Evolutionary conservation across 2,329 filamentous ascomycete species (phyloP), one percentile per base, ranked within the genome.

Genomic region (Talaromyces sp.): DNA sequence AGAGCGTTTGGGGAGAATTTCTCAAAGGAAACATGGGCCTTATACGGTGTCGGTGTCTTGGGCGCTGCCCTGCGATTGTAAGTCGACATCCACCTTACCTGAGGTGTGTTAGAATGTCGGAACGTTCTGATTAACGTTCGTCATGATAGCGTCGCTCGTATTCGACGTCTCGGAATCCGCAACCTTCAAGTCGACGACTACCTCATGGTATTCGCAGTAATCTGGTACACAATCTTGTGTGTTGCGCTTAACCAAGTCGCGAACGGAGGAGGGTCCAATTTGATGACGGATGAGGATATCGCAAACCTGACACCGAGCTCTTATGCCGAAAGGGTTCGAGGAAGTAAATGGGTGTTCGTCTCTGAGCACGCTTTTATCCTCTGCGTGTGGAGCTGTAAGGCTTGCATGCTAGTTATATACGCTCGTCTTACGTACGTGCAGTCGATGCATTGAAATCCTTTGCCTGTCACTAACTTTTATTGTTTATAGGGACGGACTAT

Each of bases 341-440:
- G 87, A 11, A 87, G 85, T 54, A 89, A 89, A 79, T 83, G 86
- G 78, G 86, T 88, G 0, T 78, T 88, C 43, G 82, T 87, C 9
- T 84, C 85, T 2, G 87, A 89, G 68, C 81, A 88, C 74, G 82
- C 84, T 70, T 89, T 90, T 77, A 78, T 88, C 19, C 78, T 86
- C n/a, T 73, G 75, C 3, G 72, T 80, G 37, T 87, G 84, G 83
- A 72, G 79, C 17, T 77, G 84, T 68, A 87, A 86, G 68, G 75
- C 80, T 27, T 85, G 83, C 69, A 79, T 86, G 72, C 73, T 86
- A 68, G 75, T 84, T 45, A 83, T 86, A 70, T 85, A 84, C 72
- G 73, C 76, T 37, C 80, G 82, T 45, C 80, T 85, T 74, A 84
- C 82, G 74, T 80, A 73, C 56, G 73, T 67, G 9, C 19, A 25